Evolutionary conservation across 352 stramenopile species (phyloP).

Genomic region (Globisporangium middletonii): DNA sequence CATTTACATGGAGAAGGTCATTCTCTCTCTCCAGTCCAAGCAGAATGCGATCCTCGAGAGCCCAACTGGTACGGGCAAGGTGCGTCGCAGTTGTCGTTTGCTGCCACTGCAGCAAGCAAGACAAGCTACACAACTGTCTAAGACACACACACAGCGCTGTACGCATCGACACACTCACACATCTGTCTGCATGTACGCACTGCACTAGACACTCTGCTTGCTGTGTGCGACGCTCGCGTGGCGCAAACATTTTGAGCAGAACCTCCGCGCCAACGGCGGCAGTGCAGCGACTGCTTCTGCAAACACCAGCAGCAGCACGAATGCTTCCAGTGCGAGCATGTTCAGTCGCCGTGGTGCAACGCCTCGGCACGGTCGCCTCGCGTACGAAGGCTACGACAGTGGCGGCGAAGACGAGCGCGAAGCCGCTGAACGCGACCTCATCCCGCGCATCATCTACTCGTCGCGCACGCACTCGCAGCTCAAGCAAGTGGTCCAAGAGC

Average conservation of each 20-base stretch:
- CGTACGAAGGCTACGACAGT: slow-evolving; percentile 46
- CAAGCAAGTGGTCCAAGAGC: slow-evolving; percentile 95
- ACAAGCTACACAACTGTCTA: not conserved
- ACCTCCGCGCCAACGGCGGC: slow-evolving; percentile 13
- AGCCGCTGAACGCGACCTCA: slow-evolving; percentile 25
- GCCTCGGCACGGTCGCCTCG: slow-evolving; percentile 13
- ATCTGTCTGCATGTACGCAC: not conserved
- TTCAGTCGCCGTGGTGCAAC: slow-evolving; percentile 9
- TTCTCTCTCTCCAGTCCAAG: slow-evolving; percentile 85
- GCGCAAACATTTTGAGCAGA: slow-evolving; percentile 75
- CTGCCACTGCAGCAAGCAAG: not conserved
- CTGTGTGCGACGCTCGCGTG: slow-evolving; percentile 94
- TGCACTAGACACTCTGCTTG: slow-evolving; percentile 90
- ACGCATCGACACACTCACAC: too few relatives aligned
- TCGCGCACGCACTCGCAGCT: slow-evolving; percentile 98
- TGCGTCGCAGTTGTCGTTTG: slow-evolving; percentile 9
- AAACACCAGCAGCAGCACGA: not conserved
- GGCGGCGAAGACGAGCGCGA: slow-evolving; percentile 16
- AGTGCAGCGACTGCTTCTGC: not conserved
- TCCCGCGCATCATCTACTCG: slow-evolving; percentile 96
- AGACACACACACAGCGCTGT: too few relatives aligned
- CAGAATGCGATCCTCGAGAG: slow-evolving; percentile 97
- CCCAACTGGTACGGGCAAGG: slow-evolving; percentile 97
- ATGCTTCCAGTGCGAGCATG: slow-evolving; percentile 3
- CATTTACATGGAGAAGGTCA: slow-evolving; percentile 96